Evolutionary conservation across 2,329 filamentous ascomycete genomes (phyloP).

Genomic region (Massarina eburnea): DNA sequence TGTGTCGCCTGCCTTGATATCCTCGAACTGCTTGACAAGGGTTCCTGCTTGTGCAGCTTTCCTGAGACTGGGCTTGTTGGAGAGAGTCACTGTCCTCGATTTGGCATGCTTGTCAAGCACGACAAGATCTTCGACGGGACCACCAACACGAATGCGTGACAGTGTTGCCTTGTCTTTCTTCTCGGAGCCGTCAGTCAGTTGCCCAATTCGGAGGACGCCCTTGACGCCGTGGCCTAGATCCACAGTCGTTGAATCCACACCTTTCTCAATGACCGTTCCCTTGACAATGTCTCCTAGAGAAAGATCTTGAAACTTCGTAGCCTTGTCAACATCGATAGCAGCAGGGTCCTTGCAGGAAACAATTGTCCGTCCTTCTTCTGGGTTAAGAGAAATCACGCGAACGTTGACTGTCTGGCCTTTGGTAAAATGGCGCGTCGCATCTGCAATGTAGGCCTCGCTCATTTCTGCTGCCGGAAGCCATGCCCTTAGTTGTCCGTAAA

Average conservation of each 20-base stretch:
- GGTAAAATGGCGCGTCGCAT: slow-evolving; percentile 86
- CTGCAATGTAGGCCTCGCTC: slow-evolving; percentile 94
- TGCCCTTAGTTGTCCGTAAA: slow-evolving; percentile 80
- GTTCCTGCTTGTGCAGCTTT: slow-evolving; percentile 71
- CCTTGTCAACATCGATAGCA: slow-evolving; percentile 75
- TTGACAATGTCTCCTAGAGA: slow-evolving; percentile 73
- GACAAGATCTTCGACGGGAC: slow-evolving; percentile 78
- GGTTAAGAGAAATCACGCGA: slow-evolving; percentile 79
- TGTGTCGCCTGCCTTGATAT: slow-evolving; percentile 68
- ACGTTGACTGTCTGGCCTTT: slow-evolving; percentile 89
- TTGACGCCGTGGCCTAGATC: slow-evolving; percentile 78
- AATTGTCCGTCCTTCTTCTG: slow-evolving; percentile 69
- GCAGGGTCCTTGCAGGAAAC: slow-evolving; percentile 93
- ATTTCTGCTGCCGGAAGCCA: slow-evolving; percentile 95
- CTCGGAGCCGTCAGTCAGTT: slow-evolving; percentile 80
- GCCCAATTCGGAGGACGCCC: slow-evolving; percentile 73
- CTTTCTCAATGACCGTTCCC: slow-evolving; percentile 62
- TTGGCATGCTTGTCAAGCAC: slow-evolving; percentile 83
- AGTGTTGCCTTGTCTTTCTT: slow-evolving; percentile 76
- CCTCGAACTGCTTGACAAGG: slow-evolving; percentile 70
- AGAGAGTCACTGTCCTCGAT: slow-evolving; percentile 73
- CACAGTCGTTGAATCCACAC: slow-evolving; percentile 56
- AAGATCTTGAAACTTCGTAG: slow-evolving; percentile 70
- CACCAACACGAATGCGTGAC: slow-evolving; percentile 81
- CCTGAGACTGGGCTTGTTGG: slow-evolving; percentile 80